phyloP scores from a whole-genome alignment of 768 basidiomycete genomes.

The Termitomyces sp. region DNA sequence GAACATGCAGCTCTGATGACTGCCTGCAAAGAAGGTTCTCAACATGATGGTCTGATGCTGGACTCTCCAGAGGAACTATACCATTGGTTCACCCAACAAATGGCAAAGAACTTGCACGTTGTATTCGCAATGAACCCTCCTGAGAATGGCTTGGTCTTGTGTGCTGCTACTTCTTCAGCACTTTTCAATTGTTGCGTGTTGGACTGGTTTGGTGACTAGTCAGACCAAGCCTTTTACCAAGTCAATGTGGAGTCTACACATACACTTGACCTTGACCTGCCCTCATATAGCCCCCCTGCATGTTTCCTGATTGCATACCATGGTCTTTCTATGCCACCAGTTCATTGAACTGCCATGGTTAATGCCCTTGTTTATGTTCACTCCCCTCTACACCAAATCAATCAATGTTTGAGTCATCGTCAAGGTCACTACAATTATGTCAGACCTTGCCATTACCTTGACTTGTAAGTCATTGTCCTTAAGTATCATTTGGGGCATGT shows the following conservation, averaged over 20 bases:
- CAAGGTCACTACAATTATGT: conserved; percentile 96
- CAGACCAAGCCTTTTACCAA: conserved; percentile 96
- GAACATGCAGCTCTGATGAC: conserved; percentile 99
- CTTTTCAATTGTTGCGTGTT: conserved; percentile 98
- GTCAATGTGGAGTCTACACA: conserved; percentile 97
- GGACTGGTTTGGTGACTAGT: conserved; percentile 99
- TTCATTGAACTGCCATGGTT: conserved; percentile 87
- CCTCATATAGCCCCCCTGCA: too few species aligned
- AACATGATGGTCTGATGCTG: too few species aligned
- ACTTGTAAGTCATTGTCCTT: too few species aligned
- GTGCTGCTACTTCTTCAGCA: conserved; percentile 96
- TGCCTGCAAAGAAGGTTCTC: conserved; percentile 99
- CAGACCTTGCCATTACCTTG: too few species aligned
- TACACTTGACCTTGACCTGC: conserved; percentile 87
- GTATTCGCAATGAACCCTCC: conserved; percentile 99
- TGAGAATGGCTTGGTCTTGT: conserved; percentile 90
- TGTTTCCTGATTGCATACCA: too few species aligned
- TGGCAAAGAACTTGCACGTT: conserved; percentile 96
- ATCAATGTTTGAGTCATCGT: conserved; percentile 81
- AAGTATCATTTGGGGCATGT: too few species aligned
- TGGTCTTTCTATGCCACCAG: too few species aligned
- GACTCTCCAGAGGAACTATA: conserved; percentile 97
- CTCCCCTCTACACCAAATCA: conserved; percentile 84
- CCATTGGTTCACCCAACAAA: conserved; percentile 98
- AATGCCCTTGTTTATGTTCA: conserved; percentile 95